A percentile compares a stretch with the other conserved stretches of the same genome.
Conservation (phyloP, 768 basidiomycete species). For the Tulasnella sp. region DNA sequence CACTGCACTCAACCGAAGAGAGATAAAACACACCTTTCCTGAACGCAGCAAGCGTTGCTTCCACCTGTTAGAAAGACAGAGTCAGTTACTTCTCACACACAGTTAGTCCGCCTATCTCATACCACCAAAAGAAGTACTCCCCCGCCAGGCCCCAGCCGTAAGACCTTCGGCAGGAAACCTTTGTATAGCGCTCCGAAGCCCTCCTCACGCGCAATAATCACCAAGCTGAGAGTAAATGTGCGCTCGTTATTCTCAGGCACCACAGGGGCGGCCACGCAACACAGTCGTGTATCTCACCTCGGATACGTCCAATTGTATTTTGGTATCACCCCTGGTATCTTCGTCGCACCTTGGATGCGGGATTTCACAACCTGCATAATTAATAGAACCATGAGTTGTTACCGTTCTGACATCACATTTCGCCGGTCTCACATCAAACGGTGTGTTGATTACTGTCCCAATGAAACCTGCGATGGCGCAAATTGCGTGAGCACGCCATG, state of each 20-base stretch:
- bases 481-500: background rate
- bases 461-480: conserved; percentile 20
- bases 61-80: conserved; percentile 23
- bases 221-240: conserved; percentile 32
- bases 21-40: conserved; percentile 44
- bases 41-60: conserved; percentile 70
- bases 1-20: background rate
- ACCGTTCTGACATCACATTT: too few relatives aligned
- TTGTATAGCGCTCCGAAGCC: conserved; percentile 82
- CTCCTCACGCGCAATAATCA: conserved; percentile 77
- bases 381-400: too few relatives aligned
- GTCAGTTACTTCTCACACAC: background rate
- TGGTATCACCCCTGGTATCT: conserved; percentile 53
- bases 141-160: conserved; percentile 90
- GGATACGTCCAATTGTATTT: conserved; percentile 97
- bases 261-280: background rate
- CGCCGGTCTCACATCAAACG: conserved; percentile 43
- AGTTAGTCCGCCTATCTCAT: background rate
- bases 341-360: conserved; percentile 72
- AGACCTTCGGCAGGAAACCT: conserved; percentile 91
- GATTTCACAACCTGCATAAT: conserved; percentile 78
- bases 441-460: conserved; percentile 87
- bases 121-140: conserved; percentile 92
- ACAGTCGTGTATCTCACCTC: conserved; percentile 36
- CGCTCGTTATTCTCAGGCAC: background rate